phyloP scores from a whole-genome alignment of 306 rosid species.

The Hippophae tibetana region DNA sequence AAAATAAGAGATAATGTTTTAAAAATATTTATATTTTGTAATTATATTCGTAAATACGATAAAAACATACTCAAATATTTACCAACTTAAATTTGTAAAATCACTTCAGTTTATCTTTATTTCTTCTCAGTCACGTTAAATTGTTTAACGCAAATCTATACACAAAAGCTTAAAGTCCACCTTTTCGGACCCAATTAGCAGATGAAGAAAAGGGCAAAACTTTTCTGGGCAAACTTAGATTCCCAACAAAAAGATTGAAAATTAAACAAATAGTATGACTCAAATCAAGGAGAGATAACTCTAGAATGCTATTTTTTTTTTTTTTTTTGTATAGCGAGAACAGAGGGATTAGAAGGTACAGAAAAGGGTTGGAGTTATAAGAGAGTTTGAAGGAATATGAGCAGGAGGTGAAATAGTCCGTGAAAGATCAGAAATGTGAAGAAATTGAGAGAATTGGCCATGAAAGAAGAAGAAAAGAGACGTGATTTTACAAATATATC shows the following conservation, averaged over 20 bases:
- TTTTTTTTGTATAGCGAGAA: slow-evolving; percentile 5
- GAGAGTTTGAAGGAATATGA: slow-evolving; percentile 83
- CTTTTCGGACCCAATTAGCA: background rate
- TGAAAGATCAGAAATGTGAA: slow-evolving; percentile 36
- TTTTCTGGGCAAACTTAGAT: too few relatives aligned
- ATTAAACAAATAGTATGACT: background rate
- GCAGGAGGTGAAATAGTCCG: slow-evolving; percentile 57
- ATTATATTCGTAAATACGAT: too few relatives aligned
- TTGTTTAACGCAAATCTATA: slow-evolving; percentile 9
- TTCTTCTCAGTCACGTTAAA: too few relatives aligned
- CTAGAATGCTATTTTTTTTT: background rate
- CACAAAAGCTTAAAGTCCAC: slow-evolving; percentile 1
- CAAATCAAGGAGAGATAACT: background rate
- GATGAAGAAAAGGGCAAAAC: background rate
- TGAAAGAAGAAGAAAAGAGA: slow-evolving; percentile 12
- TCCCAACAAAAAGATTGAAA: too few relatives aligned
- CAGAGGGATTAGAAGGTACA: slow-evolving; percentile 7
- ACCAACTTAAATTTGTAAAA: too few relatives aligned
- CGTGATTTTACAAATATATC: too few relatives aligned
- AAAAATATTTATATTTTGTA: too few relatives aligned
- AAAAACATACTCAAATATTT: too few relatives aligned
- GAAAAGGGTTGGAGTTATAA: slow-evolving; percentile 37
- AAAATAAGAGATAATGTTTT: too few relatives aligned
- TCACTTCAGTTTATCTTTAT: too few relatives aligned
- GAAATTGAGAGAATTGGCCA: slow-evolving; percentile 31